Evolutionary conservation across 2,329 filamentous ascomycete genomes (phyloP).

Genomic region (Colletotrichum horii): DNA sequence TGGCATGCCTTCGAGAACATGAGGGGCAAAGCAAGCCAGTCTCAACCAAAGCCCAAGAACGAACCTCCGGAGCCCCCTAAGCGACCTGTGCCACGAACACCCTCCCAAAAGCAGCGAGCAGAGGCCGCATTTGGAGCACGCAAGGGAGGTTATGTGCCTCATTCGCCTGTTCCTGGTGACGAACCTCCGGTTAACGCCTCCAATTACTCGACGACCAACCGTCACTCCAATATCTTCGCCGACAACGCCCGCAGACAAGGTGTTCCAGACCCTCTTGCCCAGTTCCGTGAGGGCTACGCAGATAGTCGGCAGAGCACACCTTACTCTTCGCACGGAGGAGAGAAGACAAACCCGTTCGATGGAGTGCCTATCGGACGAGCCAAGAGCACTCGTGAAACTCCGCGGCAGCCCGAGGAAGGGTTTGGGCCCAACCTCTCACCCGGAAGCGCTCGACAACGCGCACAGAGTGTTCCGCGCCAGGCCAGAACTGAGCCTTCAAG

Average conservation of each 20-base stretch:
- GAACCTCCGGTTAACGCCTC: slow-evolving; percentile 56
- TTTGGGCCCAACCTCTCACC: slow-evolving; percentile 21
- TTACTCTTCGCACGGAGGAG: slow-evolving; percentile 60
- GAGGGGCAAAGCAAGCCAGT: slow-evolving; percentile 37
- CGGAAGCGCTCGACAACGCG: slow-evolving; percentile 31
- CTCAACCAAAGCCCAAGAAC: slow-evolving; percentile 28
- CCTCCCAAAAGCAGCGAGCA: slow-evolving; percentile 57
- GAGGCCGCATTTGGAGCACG: slow-evolving; percentile 60
- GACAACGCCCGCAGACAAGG: slow-evolving; percentile 22
- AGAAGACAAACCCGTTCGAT: slow-evolving; percentile 64
- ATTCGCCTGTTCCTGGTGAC: slow-evolving; percentile 53
- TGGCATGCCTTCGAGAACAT: slow-evolving; percentile 49
- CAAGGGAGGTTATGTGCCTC: slow-evolving; percentile 54
- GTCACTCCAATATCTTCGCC: slow-evolving; percentile 28
- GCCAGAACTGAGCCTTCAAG: slow-evolving; percentile 14
- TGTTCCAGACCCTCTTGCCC: slow-evolving; percentile 51
- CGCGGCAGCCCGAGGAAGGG: slow-evolving; percentile 29
- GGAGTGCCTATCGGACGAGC: slow-evolving; percentile 48
- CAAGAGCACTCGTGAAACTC: slow-evolving; percentile 47
- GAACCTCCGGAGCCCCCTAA: slow-evolving; percentile 33
- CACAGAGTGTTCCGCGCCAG: slow-evolving; percentile 32
- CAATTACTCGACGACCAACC: slow-evolving; percentile 51
- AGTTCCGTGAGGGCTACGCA: slow-evolving; percentile 48
- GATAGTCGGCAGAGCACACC: slow-evolving; percentile 63
- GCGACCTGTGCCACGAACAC: slow-evolving; percentile 52